Base-by-base conservation (phyloP, 441 rosid genomes). In the Corymbia citriodora region DNA sequence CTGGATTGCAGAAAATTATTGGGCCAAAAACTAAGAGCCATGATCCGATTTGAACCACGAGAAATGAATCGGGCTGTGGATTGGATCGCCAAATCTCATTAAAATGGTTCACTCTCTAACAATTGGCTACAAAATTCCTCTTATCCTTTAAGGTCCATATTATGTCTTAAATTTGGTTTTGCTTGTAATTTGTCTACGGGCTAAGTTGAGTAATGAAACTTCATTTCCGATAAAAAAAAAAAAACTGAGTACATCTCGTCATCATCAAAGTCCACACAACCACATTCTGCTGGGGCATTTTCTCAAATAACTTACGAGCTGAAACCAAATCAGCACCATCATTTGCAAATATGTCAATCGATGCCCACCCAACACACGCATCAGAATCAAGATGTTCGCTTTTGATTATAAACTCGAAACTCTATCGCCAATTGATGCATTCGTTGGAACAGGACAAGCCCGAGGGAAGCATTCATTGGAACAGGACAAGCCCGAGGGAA, bases 271-370 rank as follows among this genome's bases (percentile, higher is more conserved):
- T 23, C 96, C 95, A 96, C 40, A 92, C 90, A 70, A 95, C 95
- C 48, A 93, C 95, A 88, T 94, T 95, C 88, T 88, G 88, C 10
- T 92, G 93, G 88, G 92, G 63, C 96, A 95, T 95, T 92, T 91
- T 90, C 91, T 92, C 94, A 70, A 95, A 95, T 92, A 94, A 94
- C 89, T 93, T 94, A 91, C 88, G 92, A 10, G 94, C 96, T 45
- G 92, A 92, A 49, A 91, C 92, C 88, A 96, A 49, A 92, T 92
- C 94, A n/a, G 89, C 85, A 54, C 92, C 87, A 17, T 96, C 95
- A 89, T 93, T 92, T 36, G 90, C 93, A 90, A 94, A 95, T 95
- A 94, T 92, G 54, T 96, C 96, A 57, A 96, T 94, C 92, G 95
- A 89, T 72, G 95, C 94, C 90, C 96, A 96, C 87, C 97, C 95